Percentiles rank a stretch among this genome's conserved stretches.
Evolutionary conservation across 1,139 yeast species (phyloP).

Genomic region (Blastobotrys ciferrii): DNA sequence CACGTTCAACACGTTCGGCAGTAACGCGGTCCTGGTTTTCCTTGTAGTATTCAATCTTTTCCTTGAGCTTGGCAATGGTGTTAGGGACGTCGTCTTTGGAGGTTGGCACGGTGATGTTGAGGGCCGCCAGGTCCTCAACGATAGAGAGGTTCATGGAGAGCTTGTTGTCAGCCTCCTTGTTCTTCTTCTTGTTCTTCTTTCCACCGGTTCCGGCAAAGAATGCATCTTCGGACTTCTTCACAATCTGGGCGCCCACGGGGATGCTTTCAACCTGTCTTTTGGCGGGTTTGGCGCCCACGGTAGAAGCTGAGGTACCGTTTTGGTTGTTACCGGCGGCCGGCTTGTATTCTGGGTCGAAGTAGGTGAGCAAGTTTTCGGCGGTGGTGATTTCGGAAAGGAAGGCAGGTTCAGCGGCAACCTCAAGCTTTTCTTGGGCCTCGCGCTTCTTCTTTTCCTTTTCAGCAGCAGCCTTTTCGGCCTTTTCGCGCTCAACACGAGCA

Average conservation of each 20-base stretch:
- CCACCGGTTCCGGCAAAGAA: conserved; percentile 55
- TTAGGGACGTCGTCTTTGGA: conserved; percentile 68
- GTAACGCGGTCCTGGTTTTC: conserved; percentile 82
- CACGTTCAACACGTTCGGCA: conserved; percentile 67
- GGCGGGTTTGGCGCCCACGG: conserved; percentile 36
- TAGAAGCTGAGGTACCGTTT: conserved; percentile 33
- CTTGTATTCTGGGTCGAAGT: conserved; percentile 78
- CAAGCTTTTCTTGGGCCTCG: conserved; percentile 54
- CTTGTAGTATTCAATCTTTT: conserved; percentile 67
- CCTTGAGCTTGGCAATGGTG: conserved; percentile 67
- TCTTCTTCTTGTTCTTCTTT: conserved; percentile 44
- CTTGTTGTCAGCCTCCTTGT: conserved; percentile 29
- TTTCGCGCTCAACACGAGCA: conserved; percentile 55
- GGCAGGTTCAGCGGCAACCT: conserved; percentile 78
- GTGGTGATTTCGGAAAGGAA: conserved; percentile 71
- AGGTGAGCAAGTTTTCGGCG: conserved; percentile 66
- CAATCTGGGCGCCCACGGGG: conserved; percentile 63
- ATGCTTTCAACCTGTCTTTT: conserved; percentile 48
- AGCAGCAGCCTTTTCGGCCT: conserved; percentile 47
- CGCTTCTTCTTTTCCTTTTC: conserved; percentile 43
- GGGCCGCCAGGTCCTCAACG: conserved; percentile 72
- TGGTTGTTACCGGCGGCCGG: conserved; percentile 18
- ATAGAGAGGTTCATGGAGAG: conserved; percentile 80
- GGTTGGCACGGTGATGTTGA: conserved; percentile 78
- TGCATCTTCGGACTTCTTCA: conserved; percentile 60